Base-by-base conservation (phyloP, 306 rosid species). In the Cucurbita ficifolia region DNA sequence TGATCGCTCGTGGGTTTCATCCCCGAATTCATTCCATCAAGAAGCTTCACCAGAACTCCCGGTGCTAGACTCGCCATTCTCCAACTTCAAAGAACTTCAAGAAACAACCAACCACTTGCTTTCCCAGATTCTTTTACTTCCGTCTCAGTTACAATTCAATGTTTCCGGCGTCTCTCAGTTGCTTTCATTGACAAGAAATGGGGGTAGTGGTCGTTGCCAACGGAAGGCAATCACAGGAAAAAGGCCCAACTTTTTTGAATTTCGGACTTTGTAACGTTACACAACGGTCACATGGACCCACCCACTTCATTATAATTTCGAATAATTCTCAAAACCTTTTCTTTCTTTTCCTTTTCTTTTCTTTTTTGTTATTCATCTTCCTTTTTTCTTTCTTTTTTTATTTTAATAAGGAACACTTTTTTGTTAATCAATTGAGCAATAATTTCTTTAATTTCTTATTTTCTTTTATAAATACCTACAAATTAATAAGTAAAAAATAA, bases 41-140 rank as follows among this genome's bases (percentile, higher is more conserved):
- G 85, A 43, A 95, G 99, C 86, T 95, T 91, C 78, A 83, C 13
- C 1, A 95, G 75, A 74, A 91, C 86, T 36, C 99, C 97, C 6
- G 99, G 97, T 45, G 96, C 96, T 24, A 95, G 81, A 7, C 92
- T 76, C 22, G 97, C 91, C 98, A 94, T 88, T 16, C n/a, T 16
- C 49, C 38, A 61, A 14, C 69, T 6, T 17, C 12, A 61, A 69
- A 69, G 43, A 69, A 48, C 56, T 63, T 5, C 7, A 40, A 43
- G 18, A 65, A 65, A 65, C 2, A 19, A 65, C 11, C 6, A 64
- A 64, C 10, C 19, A 4, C 49, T 63, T 21, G 46, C 22, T 67
- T 38, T 45, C 35, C n/a, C 40, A 22, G 45, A 22, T 12, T 43
- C 11, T 69, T 69, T 43, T 14, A 48, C 24, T 48, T 69, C 22